Evolutionary conservation across 306 rosid species (phyloP).

Genomic region (Senna tora): DNA sequence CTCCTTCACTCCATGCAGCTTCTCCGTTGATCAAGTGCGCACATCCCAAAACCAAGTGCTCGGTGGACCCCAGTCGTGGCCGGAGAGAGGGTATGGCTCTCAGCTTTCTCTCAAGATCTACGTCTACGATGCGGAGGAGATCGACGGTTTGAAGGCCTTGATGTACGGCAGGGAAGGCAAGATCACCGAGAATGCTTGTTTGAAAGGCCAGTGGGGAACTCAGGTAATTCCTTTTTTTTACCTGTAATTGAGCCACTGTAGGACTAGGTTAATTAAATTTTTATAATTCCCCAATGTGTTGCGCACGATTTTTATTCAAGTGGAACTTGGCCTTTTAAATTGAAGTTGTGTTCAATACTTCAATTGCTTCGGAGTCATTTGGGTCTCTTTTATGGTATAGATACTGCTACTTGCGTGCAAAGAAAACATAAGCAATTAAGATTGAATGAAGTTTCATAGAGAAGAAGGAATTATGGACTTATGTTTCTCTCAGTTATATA

Average conservation of each 20-base stretch:
- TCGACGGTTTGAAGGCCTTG: constrained; percentile 68
- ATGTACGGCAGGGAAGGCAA: constrained; percentile 73
- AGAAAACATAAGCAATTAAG: background rate
- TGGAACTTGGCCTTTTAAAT: background rate
- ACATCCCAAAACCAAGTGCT: constrained; percentile 34
- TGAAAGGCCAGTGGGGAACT: constrained; percentile 98
- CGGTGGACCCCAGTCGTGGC: constrained; percentile 57
- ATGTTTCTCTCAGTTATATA: too few species aligned
- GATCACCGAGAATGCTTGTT: constrained; percentile 62
- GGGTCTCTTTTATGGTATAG: background rate
- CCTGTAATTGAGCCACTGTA: background rate
- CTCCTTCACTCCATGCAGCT: constrained; percentile 46
- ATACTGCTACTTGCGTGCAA: background rate
- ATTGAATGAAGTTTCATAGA: background rate
- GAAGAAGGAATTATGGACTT: too few species aligned
- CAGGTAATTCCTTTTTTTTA: constrained; percentile 59
- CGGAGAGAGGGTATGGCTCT: constrained; percentile 66
- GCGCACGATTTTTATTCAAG: background rate
- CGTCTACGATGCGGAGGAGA: constrained; percentile 73
- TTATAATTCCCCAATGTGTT: background rate
- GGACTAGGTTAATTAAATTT: background rate
- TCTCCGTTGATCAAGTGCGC: constrained; percentile 34
- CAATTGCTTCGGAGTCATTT: background rate
- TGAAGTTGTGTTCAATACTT: background rate
- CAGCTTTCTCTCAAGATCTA: constrained; percentile 72